Evolutionary conservation across 2,329 filamentous ascomycete genomes (phyloP).

Genomic region (Raffaelea deltoideospora): DNA sequence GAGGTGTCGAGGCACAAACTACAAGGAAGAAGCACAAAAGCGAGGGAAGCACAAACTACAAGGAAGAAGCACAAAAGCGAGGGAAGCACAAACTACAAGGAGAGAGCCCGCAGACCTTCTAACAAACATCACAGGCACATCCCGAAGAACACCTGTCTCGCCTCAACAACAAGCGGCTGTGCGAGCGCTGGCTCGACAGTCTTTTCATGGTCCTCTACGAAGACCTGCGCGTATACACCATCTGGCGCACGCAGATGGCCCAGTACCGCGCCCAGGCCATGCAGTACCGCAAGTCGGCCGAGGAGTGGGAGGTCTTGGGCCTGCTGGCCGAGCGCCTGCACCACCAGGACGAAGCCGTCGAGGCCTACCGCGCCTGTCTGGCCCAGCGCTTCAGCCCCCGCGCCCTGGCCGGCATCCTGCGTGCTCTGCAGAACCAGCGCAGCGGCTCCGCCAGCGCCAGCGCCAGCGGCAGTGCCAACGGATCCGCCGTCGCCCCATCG

Average conservation of each 20-base stretch:
- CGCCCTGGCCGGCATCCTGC: slow-evolving; percentile 72
- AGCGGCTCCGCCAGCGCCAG: neutral
- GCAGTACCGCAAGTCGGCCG: slow-evolving; percentile 90
- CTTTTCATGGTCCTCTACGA: slow-evolving; percentile 99
- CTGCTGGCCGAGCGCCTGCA: slow-evolving; percentile 85
- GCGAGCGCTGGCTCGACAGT: slow-evolving; percentile 95
- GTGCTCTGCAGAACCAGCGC: slow-evolving; percentile 46
- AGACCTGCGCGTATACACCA: slow-evolving; percentile 94
- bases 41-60: no score
- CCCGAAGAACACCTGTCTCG: slow-evolving; percentile 62
- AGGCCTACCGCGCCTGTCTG: slow-evolving; percentile 83
- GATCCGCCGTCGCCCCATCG: neutral
- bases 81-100: neutral
- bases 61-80: no score
- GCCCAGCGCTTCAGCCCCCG: slow-evolving; percentile 84
- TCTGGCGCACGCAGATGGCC: slow-evolving; percentile 96
- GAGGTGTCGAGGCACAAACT: neutral
- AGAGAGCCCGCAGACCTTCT: neutral
- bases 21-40: no score
- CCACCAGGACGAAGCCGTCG: slow-evolving; percentile 77
- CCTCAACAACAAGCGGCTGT: slow-evolving; percentile 92
- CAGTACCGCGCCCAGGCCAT: slow-evolving; percentile 88
- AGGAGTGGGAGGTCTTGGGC: slow-evolving; percentile 97
- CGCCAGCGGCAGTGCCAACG: neutral
- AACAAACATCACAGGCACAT: slow-evolving; percentile 20